Base-by-base conservation (phyloP, 495 filamentous ascomycete genomes). In the Annulohypoxylon bovei region DNA sequence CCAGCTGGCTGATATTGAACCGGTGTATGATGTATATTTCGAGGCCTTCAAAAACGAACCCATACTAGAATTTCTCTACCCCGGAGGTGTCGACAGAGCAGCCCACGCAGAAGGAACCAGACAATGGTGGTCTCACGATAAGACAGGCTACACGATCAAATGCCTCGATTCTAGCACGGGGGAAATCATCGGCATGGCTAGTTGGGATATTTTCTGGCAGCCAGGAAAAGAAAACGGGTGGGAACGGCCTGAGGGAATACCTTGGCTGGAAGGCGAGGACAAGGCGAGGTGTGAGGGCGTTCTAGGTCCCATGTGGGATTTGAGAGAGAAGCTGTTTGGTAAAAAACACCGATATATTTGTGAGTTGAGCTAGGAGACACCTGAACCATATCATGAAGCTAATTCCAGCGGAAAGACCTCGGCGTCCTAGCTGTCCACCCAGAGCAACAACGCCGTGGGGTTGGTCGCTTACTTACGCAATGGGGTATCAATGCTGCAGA, bases 401-500 rank as follows among this genome's bases (percentile, higher is more conserved):
- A 55, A 70, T 40, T n/a, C 9, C 25, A 3, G 32, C 28, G 44
- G 6, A 20, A 70, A 82, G 79, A 79, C 18, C 69, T 82, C n/a
- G 69, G 46, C 14, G 70, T 71, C 22, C 76, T 75, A 58, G 78
- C 78, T 28, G 74, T 75, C 22, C 68, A 80, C 49, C 78, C 80
- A 1, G 73, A 77, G 12, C 73, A 82, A 64, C 81, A 79, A 61
- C 72, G 74, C 16, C 77, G 78, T 20, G 82, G 82, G 3, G 75
- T 70, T 25, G 82, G 77, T 11, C 71, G 72, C 27, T 54, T 79
- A 47, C 66, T 85, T 27, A 75, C 84, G 57, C 59, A 79, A 35
- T 85, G 82, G 83, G 83, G 83, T 11, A 73, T 78, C n/a, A 32
- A 77, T 47, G 74, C 78, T 52, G 81, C 81, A 1, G 81, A 82